These are phyloP conservation scores for Komagataella kurtzmanii DNA, from an alignment of 805 yeast genomes.

Conservation along the genomic window DNA sequence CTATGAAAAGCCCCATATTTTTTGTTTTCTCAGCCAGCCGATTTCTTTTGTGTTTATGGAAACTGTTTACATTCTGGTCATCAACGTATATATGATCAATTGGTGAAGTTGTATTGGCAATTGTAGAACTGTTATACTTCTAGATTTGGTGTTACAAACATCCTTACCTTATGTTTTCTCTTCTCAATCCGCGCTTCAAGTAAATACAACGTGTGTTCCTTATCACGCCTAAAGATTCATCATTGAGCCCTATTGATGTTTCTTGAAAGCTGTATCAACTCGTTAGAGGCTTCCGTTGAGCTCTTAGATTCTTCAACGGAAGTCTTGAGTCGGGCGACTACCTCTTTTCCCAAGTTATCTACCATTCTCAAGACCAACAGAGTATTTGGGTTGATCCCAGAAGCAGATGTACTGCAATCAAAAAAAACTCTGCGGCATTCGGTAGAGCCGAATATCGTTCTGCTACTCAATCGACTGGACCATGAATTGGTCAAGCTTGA, in stretches of 20 bases:
- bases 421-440: slow-evolving; percentile 16
- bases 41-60: too few species aligned
- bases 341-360: slow-evolving; percentile 19
- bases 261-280: slow-evolving; percentile 10
- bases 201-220: too few species aligned
- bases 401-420: slow-evolving; percentile 22
- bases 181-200: background rate
- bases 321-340: slow-evolving; percentile 17
- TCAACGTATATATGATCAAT: background rate
- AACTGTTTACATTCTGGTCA: background rate
- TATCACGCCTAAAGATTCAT: background rate
- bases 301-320: slow-evolving; percentile 18
- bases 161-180: too few species aligned
- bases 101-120: too few species aligned
- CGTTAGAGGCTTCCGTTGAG: slow-evolving; percentile 17
- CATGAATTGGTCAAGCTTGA: slow-evolving; percentile 15
- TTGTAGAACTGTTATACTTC: too few species aligned
- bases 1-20: slow-evolving; percentile 13
- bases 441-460: slow-evolving; percentile 21
- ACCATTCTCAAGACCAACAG: slow-evolving; percentile 20
- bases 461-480: slow-evolving; percentile 12
- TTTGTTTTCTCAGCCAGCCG: background rate
- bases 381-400: slow-evolving; percentile 28
- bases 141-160: too few species aligned
- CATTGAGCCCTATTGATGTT: background rate